Conservation (phyloP, 805 yeast species). For the Cyberlindnera americana region DNA sequence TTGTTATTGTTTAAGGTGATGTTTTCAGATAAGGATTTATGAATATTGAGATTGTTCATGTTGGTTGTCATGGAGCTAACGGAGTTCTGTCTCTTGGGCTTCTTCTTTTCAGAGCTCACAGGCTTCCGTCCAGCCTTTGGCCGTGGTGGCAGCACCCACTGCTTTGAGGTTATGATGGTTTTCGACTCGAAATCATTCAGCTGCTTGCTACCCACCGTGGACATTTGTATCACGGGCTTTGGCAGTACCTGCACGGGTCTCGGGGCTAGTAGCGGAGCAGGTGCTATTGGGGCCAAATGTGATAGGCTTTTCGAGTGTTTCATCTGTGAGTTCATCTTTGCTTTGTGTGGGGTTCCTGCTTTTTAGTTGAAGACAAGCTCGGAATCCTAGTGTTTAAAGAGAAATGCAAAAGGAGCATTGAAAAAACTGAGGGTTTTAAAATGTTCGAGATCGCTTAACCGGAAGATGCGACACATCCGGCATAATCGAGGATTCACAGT, state of each 20-base stretch:
- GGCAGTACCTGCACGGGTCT: conserved; percentile 23
- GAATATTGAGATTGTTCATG: conserved; percentile 16
- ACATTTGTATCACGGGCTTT: conserved; percentile 10
- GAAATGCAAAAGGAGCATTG: too few species aligned
- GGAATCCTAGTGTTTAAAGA: too few species aligned
- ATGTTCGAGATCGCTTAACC: too few species aligned
- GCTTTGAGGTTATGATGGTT: conserved; percentile 50
- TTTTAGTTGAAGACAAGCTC: too few species aligned
- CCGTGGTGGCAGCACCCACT: conserved; percentile 82
- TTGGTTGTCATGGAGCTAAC: conserved; percentile 16
- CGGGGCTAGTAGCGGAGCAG: conserved; percentile 21
- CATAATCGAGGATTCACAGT: too few species aligned
- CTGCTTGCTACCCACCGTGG: conserved; percentile 3
- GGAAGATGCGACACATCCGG: too few species aligned
- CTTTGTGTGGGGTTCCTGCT: not conserved
- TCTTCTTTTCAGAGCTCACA: conserved; percentile 14
- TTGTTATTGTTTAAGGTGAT: conserved; percentile 4
- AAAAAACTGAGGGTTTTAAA: too few species aligned
- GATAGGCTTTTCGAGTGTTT: conserved; percentile 14
- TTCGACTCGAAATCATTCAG: conserved; percentile 1
- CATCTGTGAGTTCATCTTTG: conserved; percentile 4
- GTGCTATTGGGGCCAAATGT: conserved; percentile 19
- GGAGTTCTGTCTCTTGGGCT: conserved; percentile 12
- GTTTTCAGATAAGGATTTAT: conserved; percentile 12
- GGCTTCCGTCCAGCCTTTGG: conserved; percentile 73